A percentile compares a stretch with the other conserved stretches of the same genome.
phyloP scores from a whole-genome alignment of 306 rosid genomes.

The Aeschynomene evenia region DNA sequence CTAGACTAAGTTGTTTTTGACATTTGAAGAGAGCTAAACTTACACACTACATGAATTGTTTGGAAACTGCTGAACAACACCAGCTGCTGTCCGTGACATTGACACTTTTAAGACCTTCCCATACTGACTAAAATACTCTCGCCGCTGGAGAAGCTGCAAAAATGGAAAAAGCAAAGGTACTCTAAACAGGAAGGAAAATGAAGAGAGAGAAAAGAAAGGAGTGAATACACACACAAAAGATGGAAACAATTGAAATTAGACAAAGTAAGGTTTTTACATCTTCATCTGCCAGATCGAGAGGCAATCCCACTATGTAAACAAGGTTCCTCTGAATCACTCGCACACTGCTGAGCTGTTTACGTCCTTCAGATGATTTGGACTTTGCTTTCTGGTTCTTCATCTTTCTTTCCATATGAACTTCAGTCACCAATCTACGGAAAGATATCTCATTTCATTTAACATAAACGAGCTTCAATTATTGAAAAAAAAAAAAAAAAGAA shows the following conservation, averaged over 20 bases:
- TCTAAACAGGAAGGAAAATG: not conserved
- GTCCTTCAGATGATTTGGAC: conserved; percentile 79
- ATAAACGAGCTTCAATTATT: not conserved
- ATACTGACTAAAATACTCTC: conserved; percentile 95
- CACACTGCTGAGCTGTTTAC: conserved; percentile 94
- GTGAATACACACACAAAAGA: not conserved
- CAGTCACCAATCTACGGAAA: conserved; percentile 64
- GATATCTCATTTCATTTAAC: not conserved
- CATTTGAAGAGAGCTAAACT: conserved; percentile 37
- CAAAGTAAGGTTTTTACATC: conserved; percentile 51
- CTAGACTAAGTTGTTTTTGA: not conserved
- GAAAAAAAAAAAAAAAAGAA: not conserved
- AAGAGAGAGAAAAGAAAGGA: not conserved
- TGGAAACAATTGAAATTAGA: not conserved
- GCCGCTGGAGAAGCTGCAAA: conserved; percentile 79
- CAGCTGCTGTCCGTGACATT: conserved; percentile 96
- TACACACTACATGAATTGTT: conserved; percentile 99
- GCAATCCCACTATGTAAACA: conserved; percentile 90
- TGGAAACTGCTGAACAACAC: conserved; percentile 93
- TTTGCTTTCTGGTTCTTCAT: conserved; percentile 78
- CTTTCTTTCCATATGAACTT: conserved; percentile 69
- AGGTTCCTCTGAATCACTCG: conserved; percentile 99
- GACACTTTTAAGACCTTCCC: conserved; percentile 98
- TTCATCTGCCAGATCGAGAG: conserved; percentile 69
- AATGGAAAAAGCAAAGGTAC: not conserved